These are phyloP conservation scores for Xerocomellus chrysenteron DNA, from an alignment of 768 basidiomycete species.

Conservation along the genomic window DNA sequence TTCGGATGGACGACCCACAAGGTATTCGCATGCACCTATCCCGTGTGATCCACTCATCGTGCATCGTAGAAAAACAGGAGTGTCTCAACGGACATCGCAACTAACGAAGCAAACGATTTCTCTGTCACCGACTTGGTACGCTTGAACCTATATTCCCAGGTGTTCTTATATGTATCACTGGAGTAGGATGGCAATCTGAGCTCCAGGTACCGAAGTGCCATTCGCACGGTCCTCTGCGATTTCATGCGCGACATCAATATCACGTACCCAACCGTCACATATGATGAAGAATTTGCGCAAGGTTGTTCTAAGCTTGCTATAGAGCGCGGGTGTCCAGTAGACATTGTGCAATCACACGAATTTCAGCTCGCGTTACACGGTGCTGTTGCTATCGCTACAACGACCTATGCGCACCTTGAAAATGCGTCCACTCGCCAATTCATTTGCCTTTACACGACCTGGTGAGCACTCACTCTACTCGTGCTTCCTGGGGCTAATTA, in stretches of 20 bases:
- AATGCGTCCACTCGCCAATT: not conserved
- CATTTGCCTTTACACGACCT: constrained; percentile 4
- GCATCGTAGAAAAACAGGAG: not conserved
- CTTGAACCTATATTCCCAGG: not conserved
- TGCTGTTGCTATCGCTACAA: constrained; percentile 3
- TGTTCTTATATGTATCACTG: not conserved
- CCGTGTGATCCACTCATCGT: not conserved
- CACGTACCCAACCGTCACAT: constrained; percentile 1
- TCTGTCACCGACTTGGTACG: not conserved
- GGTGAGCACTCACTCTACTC: not conserved
- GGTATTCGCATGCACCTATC: not conserved
- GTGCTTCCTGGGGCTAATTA: not conserved
- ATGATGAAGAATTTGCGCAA: constrained; percentile 2
- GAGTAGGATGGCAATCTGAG: not conserved
- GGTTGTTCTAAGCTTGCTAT: not conserved
- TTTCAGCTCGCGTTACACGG: constrained; percentile 5
- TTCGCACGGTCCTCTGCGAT: not conserved
- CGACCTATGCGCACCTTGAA: constrained; percentile 2
- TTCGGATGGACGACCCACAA: not conserved
- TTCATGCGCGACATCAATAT: constrained; percentile 1
- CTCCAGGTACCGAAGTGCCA: not conserved
- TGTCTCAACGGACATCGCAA: not conserved
- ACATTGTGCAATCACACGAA: not conserved
- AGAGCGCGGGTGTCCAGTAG: not conserved
- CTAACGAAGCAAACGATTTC: not conserved